Conservation (phyloP, 306 rosid species). For the Heteromeles arbutifolia region DNA sequence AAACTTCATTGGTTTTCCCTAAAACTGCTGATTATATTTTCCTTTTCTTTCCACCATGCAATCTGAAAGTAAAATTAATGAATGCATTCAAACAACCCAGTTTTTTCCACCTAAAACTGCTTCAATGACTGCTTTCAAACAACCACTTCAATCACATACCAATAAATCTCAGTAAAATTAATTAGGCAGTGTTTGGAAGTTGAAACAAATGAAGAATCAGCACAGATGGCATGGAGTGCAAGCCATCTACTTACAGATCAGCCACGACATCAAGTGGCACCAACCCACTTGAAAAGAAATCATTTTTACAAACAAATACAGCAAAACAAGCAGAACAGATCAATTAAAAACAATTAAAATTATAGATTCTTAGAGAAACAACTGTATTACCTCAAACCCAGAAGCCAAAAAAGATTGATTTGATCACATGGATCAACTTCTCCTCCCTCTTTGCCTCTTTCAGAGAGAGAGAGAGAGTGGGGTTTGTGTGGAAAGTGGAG, state of each 20-base stretch:
- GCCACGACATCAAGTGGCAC: neutral
- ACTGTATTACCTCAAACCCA: neutral
- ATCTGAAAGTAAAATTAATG: neutral
- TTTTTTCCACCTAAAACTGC: neutral
- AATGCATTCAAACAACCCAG: neutral
- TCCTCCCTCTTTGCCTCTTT: neutral
- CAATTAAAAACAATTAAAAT: neutral
- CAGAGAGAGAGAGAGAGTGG: neutral
- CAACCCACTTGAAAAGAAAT: neutral
- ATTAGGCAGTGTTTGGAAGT: neutral
- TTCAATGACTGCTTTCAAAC: neutral
- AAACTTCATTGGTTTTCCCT: neutral
- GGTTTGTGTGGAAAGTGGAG: neutral
- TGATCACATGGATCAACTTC: slow-evolving; percentile 6
- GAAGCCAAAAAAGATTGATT: neutral
- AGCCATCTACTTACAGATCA: neutral
- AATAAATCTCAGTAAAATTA: neutral
- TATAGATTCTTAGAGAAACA: neutral
- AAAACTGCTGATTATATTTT: neutral
- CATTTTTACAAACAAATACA: neutral
- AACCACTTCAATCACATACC: neutral
- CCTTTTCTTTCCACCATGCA: neutral
- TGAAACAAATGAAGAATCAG: neutral
- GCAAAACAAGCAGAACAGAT: neutral
- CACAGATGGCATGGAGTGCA: neutral